Base-by-base conservation (phyloP, 768 basidiomycete genomes). In the Mycena chlorophos region DNA sequence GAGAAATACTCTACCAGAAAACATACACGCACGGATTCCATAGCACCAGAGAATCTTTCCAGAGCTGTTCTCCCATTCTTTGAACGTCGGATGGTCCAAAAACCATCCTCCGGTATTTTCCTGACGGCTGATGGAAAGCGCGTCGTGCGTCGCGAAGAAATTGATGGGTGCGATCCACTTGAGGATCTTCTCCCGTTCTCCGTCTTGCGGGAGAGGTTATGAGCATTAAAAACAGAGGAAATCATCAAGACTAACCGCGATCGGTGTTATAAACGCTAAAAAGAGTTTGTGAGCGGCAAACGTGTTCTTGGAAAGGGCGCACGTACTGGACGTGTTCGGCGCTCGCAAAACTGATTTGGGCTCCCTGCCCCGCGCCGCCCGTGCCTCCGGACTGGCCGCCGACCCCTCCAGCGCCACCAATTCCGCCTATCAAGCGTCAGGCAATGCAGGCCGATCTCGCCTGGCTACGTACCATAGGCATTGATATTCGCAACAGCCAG, bases 101-200 rank as follows among this genome's bases (percentile, higher is more conserved):
- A 52, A 27, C 51, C 51, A 52, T 8, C 16, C 20, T 52, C 51
- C 51, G 28, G 51, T 52, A 20, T 37, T 38, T 12, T n/a, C 16
- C 19, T 39, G 37, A 16, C 37, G 39, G 3, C 8, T 16, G 2
- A 3, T 5, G 2, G 28, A 28, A 4, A 53, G 19, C 27, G 39
- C 43, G 16, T 38, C 3, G 19, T 53, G 52, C 25, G 29, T 14
- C 4, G 22, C 25, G 39, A 53, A 53, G 42, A 46, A 46, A 17
- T 53, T 53, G 19, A 53, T 28, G 12, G 52, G 52, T 1, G 52
- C 42, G 20, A 53, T 37, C 52, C 52, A 53, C 23, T 53, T 28
- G 28, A 53, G 42, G 16, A 53, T 28, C 42, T 43, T 20, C 13
- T 4, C 4, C 8, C 52, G 52, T 28, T 46, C 52, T 13, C 4